A percentile compares a stretch with the other conserved stretches of the same genome.
Conservation (phyloP, 2,329 filamentous ascomycete species). For the Hymenoscyphus occultus region DNA sequence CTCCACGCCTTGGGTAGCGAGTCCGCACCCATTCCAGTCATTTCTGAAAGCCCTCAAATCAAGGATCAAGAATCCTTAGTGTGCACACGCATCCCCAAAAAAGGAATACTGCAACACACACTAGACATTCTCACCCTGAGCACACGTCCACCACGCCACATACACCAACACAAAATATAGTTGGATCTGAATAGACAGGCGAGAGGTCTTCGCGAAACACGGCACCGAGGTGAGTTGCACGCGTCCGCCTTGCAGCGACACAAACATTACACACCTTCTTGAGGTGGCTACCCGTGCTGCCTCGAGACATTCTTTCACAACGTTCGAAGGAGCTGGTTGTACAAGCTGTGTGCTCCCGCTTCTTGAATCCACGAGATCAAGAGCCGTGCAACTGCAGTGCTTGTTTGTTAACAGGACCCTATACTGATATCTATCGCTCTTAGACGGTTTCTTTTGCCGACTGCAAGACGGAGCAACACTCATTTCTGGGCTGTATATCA, state of each 20-base stretch:
- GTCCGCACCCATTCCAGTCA: constrained; percentile 18
- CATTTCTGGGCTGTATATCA: constrained; percentile 18
- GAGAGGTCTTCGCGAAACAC: constrained; percentile 22
- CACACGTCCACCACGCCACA: not conserved
- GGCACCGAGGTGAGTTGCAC: constrained; percentile 29
- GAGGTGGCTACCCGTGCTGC: constrained; percentile 21
- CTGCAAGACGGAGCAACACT: constrained; percentile 15
- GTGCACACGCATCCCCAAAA: constrained; percentile 12
- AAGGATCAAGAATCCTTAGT: constrained; percentile 1
- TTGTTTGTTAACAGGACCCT: constrained; percentile 22
- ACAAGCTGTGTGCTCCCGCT: constrained; percentile 23
- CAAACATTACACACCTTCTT: constrained; percentile 25
- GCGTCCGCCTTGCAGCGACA: constrained; percentile 25
- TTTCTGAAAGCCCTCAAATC: constrained; percentile 19
- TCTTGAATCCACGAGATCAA: constrained; percentile 29
- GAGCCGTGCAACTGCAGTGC: constrained; percentile 8
- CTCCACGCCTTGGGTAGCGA: not conserved
- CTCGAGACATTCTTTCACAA: constrained; percentile 29
- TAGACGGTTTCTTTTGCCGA: constrained; percentile 16
- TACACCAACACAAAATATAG: constrained; percentile 10
- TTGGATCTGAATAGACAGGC: constrained; percentile 13
- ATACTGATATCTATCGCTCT: constrained; percentile 26
- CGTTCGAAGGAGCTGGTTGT: constrained; percentile 25
- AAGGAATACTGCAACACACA: constrained; percentile 10
- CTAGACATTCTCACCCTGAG: not conserved